These are phyloP conservation scores for Brassica carinata DNA, from an alignment of 345 rosid species.

Conservation along the genomic window DNA sequence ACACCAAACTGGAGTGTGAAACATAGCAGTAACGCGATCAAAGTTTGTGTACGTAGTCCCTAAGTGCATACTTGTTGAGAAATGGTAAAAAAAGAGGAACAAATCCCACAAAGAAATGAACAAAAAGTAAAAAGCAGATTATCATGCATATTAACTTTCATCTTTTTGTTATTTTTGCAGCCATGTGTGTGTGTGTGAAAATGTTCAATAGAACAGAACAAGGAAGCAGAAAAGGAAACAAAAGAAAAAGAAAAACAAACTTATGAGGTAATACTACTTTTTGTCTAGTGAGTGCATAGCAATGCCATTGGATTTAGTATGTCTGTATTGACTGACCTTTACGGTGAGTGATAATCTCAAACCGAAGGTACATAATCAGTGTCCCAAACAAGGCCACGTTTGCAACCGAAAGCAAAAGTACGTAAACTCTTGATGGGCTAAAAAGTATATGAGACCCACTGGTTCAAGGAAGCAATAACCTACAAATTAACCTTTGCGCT, in stretches of 20 bases:
- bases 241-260: not conserved
- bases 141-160: not conserved
- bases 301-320: not conserved
- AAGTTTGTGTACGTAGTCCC: no score
- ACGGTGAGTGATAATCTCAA: not conserved
- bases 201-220: not conserved
- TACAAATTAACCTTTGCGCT: not conserved
- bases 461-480: not conserved
- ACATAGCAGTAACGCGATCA: no score
- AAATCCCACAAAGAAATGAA: not conserved
- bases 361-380: not conserved
- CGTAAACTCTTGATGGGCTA: not conserved
- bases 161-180: not conserved
- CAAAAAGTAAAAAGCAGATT: not conserved
- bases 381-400: not conserved
- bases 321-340: conserved; percentile 1
- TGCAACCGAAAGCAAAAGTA: not conserved
- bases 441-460: not conserved
- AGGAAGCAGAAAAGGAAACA: not conserved
- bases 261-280: not conserved
- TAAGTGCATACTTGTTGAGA: not conserved
- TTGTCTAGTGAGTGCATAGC: not conserved
- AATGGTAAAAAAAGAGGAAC: not conserved
- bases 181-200: not conserved
- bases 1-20: no score